Base-by-base conservation (phyloP, 2,329 filamentous ascomycete genomes). In the Penicillium sp. region DNA sequence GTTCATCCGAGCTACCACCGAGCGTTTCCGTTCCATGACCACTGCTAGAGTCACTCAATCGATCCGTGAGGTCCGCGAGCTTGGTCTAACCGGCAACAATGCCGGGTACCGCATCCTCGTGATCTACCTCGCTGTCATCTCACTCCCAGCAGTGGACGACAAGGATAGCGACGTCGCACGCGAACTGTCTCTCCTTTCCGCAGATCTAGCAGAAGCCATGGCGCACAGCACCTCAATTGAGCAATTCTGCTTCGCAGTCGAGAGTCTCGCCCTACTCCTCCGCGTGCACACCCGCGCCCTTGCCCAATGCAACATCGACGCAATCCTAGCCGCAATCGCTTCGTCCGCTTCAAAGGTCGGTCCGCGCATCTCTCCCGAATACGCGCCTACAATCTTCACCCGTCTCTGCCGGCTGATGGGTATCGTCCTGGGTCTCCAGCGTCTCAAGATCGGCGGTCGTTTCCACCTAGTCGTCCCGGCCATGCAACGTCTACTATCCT, bases 401-500 rank as follows among this genome's bases (percentile, higher is more conserved):
- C 80, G 82, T 43, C 72, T 87, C 10, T 87, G 84, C 67, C 74
- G 79, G 35, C 74, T 85, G 10, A 73, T 82, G 54, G 80, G 80
- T 9, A 71, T 79, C 0, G 70, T 87, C 8, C 71, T 88, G 8
- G 75, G 81, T n/a, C 76, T 86, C 13, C 81, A 87, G 64, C 81
- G 85, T 22, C 75, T 81, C 16, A 82, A 84, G 43, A 74, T 88
- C 10, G 81, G 82, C 35, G 84, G 84, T 8, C 83, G 86, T 24
- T 83, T 83, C 71, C 84, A 88, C 64, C 74, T 88, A 11, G 71
- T 88, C 16, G 71, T 86, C 6, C 77, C 79, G 0, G 74, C 82
- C 13, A 77, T 88, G 56, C 82, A 86, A 63, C 72, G 72, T 13
- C 77, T 88, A 1, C 70, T 87, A 2, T 75, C 78, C 53, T 82